A percentile compares a stretch with the other conserved stretches of the same genome.
Conservation (phyloP, 495 filamentous ascomycete species). For the Thermothielavioides terrestris region DNA sequence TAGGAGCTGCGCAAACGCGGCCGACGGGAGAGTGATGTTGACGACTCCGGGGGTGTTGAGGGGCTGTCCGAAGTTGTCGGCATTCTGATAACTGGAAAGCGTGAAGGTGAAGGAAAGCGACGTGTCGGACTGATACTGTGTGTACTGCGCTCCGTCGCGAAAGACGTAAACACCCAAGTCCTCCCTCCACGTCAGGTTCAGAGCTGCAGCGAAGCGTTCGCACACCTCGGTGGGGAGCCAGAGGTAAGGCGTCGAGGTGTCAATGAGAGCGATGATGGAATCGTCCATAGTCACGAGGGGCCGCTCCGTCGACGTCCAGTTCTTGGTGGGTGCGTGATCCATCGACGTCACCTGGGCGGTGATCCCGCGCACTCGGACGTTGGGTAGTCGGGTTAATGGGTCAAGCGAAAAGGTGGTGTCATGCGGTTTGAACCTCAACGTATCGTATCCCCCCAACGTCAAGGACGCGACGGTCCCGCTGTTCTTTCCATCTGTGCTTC, state of each 20-base stretch:
- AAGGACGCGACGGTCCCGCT: conserved; percentile 47
- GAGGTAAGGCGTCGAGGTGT: conserved; percentile 58
- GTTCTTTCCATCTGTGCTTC: conserved; percentile 17
- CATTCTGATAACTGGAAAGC: conserved; percentile 43
- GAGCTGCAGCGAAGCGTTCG: conserved; percentile 49
- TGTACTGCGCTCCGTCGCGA: conserved; percentile 29
- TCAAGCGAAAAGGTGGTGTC: conserved; percentile 47
- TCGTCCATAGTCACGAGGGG: conserved; percentile 38
- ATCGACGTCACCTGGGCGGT: conserved; percentile 37
- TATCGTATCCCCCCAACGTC: conserved; percentile 57
- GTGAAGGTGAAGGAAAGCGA: conserved; percentile 53
- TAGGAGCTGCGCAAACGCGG: conserved; percentile 53
- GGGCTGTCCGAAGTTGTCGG: conserved; percentile 35
- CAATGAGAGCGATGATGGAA: conserved; percentile 48
- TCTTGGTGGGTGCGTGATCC: conserved; percentile 28
- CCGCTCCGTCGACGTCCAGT: conserved; percentile 31
- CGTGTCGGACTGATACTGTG: conserved; percentile 20
- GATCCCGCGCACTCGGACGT: conserved; percentile 48
- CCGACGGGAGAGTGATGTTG: conserved; percentile 54
- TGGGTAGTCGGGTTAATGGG: conserved; percentile 35
- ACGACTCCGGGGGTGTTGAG: conserved; percentile 41
- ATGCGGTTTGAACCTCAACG: conserved; percentile 47
- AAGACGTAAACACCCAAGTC: conserved; percentile 38
- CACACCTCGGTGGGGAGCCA: conserved; percentile 59
- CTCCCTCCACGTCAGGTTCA: conserved; percentile 51